Percentiles rank a stretch among this genome's conserved stretches.
Evolutionary conservation across 2,329 filamentous ascomycete genomes (phyloP).

Genomic region (Xylaria sp.): DNA sequence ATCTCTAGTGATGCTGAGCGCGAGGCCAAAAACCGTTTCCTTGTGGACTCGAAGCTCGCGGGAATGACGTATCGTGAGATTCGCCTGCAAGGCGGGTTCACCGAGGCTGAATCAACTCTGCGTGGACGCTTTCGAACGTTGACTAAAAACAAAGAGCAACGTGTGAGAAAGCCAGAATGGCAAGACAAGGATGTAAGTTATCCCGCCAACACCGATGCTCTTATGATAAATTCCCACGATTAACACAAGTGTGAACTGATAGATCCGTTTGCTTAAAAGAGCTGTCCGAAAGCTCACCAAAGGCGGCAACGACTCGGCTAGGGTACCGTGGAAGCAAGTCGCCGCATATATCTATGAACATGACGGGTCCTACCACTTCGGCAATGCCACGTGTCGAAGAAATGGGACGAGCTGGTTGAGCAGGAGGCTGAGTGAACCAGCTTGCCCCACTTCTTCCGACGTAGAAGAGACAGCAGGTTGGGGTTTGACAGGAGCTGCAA

Average conservation of each 20-base stretch:
- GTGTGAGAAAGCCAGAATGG: conserved; percentile 72
- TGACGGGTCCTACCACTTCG: conserved; percentile 65
- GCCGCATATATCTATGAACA: conserved; percentile 57
- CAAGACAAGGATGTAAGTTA: conserved; percentile 65
- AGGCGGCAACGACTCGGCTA: conserved; percentile 41
- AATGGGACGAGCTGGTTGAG: conserved; percentile 56
- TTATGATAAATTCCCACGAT: not conserved
- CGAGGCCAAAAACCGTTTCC: conserved; percentile 51
- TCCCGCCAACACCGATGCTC: not conserved
- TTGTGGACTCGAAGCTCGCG: conserved; percentile 58
- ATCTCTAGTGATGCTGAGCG: conserved; percentile 30
- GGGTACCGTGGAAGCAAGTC: conserved; percentile 63
- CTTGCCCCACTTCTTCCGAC: not conserved
- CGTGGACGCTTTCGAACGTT: conserved; percentile 70
- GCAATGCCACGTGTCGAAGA: conserved; percentile 64
- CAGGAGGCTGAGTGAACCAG: conserved; percentile 23
- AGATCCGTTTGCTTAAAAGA: conserved; percentile 53
- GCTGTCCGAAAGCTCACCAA: conserved; percentile 49
- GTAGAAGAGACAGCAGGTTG: not conserved
- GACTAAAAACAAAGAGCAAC: conserved; percentile 65
- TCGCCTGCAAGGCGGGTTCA: conserved; percentile 57
- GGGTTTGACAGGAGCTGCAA: conserved; percentile 10
- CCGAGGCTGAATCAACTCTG: conserved; percentile 73
- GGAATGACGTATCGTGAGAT: conserved; percentile 72
- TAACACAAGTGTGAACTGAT: not conserved